These are phyloP conservation scores for Rhododendron kiyosumense DNA, from an alignment of 148 eudicot genomes.

Conservation along the genomic window DNA sequence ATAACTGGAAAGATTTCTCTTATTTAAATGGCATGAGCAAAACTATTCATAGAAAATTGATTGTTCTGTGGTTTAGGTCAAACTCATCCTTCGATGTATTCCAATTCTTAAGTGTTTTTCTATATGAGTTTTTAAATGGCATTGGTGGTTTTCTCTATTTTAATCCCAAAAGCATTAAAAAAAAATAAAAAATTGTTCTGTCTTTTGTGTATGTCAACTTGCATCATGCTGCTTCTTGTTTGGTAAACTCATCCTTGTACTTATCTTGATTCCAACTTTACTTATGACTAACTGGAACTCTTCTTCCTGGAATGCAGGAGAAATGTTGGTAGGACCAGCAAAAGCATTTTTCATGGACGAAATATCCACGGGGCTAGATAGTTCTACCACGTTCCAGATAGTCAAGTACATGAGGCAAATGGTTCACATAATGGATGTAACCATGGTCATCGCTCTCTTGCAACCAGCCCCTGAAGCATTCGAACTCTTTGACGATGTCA, in stretches of 20 bases:
- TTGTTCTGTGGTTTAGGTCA: background rate
- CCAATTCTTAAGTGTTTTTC: too few relatives aligned
- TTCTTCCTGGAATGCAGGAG: constrained; percentile 18
- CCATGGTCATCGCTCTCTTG: constrained; percentile 34
- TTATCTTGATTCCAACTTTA: background rate
- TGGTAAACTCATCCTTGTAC: background rate
- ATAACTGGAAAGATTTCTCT: background rate
- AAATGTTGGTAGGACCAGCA: constrained; percentile 39
- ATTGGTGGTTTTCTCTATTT: too few relatives aligned
- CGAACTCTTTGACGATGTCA: constrained; percentile 32
- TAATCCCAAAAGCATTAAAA: background rate
- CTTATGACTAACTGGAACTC: background rate
- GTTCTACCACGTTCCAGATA: constrained; percentile 36
- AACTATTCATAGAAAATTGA: background rate
- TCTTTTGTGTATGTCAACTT: background rate
- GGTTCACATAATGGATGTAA: constrained; percentile 31
- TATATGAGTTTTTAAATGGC: too few relatives aligned
- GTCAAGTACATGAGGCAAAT: constrained; percentile 28
- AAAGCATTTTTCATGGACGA: constrained; percentile 39
- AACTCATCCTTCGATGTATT: background rate
- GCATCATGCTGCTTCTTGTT: background rate
- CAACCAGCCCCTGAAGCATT: constrained; percentile 41
- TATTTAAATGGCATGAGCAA: background rate
- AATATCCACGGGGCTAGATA: constrained; percentile 34
- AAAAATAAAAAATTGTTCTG: background rate